Percentiles rank a stretch among this genome's conserved stretches.
phyloP scores from a whole-genome alignment of 75 land plant genomes.

The Picea glauca region DNA sequence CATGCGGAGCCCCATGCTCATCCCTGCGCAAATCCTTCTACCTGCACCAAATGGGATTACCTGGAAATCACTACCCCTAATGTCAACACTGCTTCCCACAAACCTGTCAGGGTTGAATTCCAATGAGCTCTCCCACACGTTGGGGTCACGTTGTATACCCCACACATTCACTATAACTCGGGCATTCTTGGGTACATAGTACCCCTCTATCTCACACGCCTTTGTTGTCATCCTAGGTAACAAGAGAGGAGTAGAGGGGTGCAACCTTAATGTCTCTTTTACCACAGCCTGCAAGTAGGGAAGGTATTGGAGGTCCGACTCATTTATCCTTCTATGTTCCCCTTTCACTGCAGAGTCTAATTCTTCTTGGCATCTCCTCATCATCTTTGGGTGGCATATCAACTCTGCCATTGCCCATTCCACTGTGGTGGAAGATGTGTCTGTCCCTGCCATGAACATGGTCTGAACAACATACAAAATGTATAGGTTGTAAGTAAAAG shows the following conservation, averaged over 20 bases:
- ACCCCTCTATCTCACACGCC: conserved; percentile 50
- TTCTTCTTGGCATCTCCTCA: background rate
- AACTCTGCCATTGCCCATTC: background rate
- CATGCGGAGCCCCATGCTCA: conserved; percentile 53
- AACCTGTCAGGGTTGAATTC: conserved; percentile 64
- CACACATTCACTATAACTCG: conserved; percentile 53
- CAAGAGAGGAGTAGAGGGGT: conserved; percentile 72
- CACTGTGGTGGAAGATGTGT: background rate
- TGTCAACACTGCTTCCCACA: conserved; percentile 27
- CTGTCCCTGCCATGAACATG: background rate
- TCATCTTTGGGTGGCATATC: background rate
- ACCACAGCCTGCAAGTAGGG: conserved; percentile 52
- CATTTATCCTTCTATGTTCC: conserved; percentile 11
- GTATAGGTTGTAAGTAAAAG: no score
- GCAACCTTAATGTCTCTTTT: conserved; percentile 77
- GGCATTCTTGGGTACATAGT: conserved; percentile 53
- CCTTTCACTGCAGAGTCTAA: background rate
- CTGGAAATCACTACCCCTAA: conserved; percentile 54
- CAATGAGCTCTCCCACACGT: conserved; percentile 47
- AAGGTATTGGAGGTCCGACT: conserved; percentile 8
- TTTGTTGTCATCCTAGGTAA: conserved; percentile 48
- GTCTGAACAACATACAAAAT: background rate
- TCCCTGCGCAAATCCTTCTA: conserved; percentile 59
- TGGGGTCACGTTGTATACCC: conserved; percentile 63
- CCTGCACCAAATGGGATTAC: conserved; percentile 72